These are phyloP conservation scores for Amaranthus tricolor DNA, from an alignment of 179 eudicot species.

Conservation along the genomic window DNA sequence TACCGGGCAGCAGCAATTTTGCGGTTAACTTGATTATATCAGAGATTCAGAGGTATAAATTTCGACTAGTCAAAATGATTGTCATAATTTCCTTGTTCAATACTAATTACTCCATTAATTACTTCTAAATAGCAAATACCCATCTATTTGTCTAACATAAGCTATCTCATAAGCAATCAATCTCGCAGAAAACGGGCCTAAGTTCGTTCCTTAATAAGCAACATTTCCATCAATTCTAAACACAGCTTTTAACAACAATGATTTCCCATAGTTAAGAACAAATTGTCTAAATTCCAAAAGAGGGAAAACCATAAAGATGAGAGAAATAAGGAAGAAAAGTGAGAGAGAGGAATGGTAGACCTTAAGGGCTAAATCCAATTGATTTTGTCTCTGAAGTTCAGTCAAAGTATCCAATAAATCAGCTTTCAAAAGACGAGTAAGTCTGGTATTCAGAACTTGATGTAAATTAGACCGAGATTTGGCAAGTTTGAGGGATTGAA, in stretches of 20 bases:
- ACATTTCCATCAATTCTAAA: not conserved
- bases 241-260: not conserved
- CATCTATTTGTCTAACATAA: too few species aligned
- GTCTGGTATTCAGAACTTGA: slow-evolving; percentile 37
- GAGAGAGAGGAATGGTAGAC: slow-evolving; percentile 23
- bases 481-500: slow-evolving; percentile 61
- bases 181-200: not conserved
- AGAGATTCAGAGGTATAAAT: too few species aligned
- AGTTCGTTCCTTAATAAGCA: not conserved
- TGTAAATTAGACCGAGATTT: slow-evolving; percentile 41
- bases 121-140: too few species aligned
- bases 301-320: not conserved
- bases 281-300: too few species aligned
- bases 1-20: too few species aligned
- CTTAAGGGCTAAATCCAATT: slow-evolving; percentile 51
- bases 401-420: slow-evolving; percentile 58
- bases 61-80: too few species aligned
- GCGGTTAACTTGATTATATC: too few species aligned
- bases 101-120: too few species aligned
- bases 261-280: not conserved
- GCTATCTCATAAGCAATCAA: too few species aligned
- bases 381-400: slow-evolving; percentile 70
- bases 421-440: slow-evolving; percentile 55
- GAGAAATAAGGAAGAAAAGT: not conserved
- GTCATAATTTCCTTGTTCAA: too few species aligned